These are phyloP conservation scores for Trichophyton benhamiae DNA, from an alignment of 2,329 filamentous ascomycete genomes.

Conservation along the genomic window DNA sequence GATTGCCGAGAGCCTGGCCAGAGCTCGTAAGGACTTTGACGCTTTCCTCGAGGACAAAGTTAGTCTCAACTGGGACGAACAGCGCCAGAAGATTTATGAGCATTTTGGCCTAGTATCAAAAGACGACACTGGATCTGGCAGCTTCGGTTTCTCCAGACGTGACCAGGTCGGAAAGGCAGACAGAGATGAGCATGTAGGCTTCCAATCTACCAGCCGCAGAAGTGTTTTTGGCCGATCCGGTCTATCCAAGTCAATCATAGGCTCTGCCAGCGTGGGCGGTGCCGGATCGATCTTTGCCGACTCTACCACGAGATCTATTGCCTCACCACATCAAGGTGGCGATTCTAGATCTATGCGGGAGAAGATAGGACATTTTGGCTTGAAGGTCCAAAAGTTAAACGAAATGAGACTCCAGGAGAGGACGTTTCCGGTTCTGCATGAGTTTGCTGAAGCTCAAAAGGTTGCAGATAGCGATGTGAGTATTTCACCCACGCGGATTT, in stretches of 20 bases:
- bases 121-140: slow-evolving; percentile 30
- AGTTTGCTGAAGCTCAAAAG: slow-evolving; percentile 62
- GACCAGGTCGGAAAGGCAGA: slow-evolving; percentile 31
- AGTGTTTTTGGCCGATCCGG: slow-evolving; percentile 58
- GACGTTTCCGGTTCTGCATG: slow-evolving; percentile 60
- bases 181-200: slow-evolving; percentile 34
- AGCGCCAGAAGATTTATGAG: slow-evolving; percentile 84
- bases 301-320: slow-evolving; percentile 45
- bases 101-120: slow-evolving; percentile 74
- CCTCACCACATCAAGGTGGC: slow-evolving; percentile 38
- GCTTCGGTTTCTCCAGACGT: slow-evolving; percentile 25
- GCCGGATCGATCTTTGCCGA: slow-evolving; percentile 58
- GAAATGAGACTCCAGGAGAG: slow-evolving; percentile 52
- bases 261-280: slow-evolving; percentile 54
- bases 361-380: slow-evolving; percentile 70
- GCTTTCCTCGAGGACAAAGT: slow-evolving; percentile 88
- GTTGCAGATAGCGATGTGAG: slow-evolving; percentile 53
- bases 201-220: slow-evolving; percentile 29
- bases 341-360: slow-evolving; percentile 69
- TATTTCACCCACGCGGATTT: slow-evolving; percentile 10
- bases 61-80: slow-evolving; percentile 88
- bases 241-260: slow-evolving; percentile 76
- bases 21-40: slow-evolving; percentile 85
- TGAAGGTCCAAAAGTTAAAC: slow-evolving; percentile 70
- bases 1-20: slow-evolving; percentile 80